Evolutionary conservation across 1,284 basidiomycete genomes (phyloP).

Genomic region (Phylloporus sp.): DNA sequence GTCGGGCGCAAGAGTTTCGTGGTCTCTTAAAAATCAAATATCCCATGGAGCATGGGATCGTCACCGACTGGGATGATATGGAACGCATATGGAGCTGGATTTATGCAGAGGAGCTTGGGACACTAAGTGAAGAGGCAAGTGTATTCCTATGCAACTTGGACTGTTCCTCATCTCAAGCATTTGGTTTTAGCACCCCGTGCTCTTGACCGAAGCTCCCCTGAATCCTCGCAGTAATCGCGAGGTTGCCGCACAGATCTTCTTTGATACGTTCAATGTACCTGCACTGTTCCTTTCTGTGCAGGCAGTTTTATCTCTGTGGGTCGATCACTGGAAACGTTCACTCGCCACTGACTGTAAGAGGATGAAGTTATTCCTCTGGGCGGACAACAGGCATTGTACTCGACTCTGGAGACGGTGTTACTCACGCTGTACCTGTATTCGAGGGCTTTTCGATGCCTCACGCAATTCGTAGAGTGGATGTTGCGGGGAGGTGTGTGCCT

Average conservation of each 20-base stretch:
- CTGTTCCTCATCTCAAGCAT: slow-evolving; percentile 13
- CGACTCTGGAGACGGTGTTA: slow-evolving; percentile 98
- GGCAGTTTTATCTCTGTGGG: slow-evolving; percentile 94
- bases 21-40: slow-evolving; percentile 97
- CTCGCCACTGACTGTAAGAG: slow-evolving; percentile 18
- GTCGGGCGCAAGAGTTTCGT: slow-evolving; percentile 91
- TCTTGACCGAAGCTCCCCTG: slow-evolving; percentile 93
- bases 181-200: slow-evolving; percentile 84
- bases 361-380: slow-evolving; percentile 93
- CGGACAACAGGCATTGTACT: slow-evolving; percentile 98
- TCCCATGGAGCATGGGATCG: slow-evolving; percentile 96
- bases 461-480: slow-evolving; percentile 93
- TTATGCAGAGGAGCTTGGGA: slow-evolving; percentile 93
- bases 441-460: slow-evolving; percentile 99
- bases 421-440: slow-evolving; percentile 98
- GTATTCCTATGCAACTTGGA: background rate
- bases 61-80: slow-evolving; percentile 99
- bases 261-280: slow-evolving; percentile 99
- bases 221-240: slow-evolving; percentile 96
- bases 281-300: slow-evolving; percentile 97
- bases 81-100: slow-evolving; percentile 98
- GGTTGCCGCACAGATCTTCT: slow-evolving; percentile 96
- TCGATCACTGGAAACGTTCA: slow-evolving; percentile 14
- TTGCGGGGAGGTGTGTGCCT: slow-evolving; percentile 82
- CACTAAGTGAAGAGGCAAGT: slow-evolving; percentile 91